A percentile compares a stretch with the other conserved stretches of the same genome.
Conservation (phyloP, 1,284 basidiomycete genomes). For the Gomphus bonarii region DNA sequence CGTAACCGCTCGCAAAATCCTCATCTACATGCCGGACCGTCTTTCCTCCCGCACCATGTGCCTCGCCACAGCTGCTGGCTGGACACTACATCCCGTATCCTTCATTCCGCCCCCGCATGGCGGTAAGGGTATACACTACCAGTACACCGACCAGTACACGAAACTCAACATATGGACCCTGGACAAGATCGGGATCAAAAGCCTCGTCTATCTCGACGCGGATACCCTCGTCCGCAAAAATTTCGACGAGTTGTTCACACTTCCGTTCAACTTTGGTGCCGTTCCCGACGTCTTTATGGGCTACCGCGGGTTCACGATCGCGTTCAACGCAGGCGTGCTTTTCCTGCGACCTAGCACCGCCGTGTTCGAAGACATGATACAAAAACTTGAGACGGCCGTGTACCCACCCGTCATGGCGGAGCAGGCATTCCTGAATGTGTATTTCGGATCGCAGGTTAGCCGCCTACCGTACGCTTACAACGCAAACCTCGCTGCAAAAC, state of each 20-base stretch:
- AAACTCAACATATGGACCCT: conserved; percentile 35
- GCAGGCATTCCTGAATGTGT: conserved; percentile 35
- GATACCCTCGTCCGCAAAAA: conserved; percentile 32
- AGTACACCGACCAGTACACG: conserved; percentile 34
- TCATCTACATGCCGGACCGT: conserved; percentile 30
- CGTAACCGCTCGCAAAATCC: conserved; percentile 24
- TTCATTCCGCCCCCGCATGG: conserved; percentile 29
- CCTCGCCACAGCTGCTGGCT: conserved; percentile 29
- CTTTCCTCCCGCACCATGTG: conserved; percentile 31
- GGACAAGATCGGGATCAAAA: conserved; percentile 24
- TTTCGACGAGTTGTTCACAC: conserved; percentile 35
- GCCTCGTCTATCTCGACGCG: conserved; percentile 31
- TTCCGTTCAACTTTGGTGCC: conserved; percentile 33
- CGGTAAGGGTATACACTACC: conserved; percentile 24
- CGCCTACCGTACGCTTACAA: conserved; percentile 36
- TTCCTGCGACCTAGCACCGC: conserved; percentile 24
- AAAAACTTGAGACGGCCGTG: conserved; percentile 23
- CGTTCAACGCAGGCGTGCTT: conserved; percentile 36
- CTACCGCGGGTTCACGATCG: conserved; percentile 25
- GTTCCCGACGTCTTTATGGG: conserved; percentile 31
- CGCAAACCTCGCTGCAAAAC: conserved; percentile 34
- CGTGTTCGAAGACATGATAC: conserved; percentile 27
- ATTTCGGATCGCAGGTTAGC: conserved; percentile 27
- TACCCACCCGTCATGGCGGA: conserved; percentile 30
- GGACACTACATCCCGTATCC: conserved; percentile 26